phyloP scores from a whole-genome alignment of 495 filamentous ascomycete genomes.

The Podospora anserina region DNA sequence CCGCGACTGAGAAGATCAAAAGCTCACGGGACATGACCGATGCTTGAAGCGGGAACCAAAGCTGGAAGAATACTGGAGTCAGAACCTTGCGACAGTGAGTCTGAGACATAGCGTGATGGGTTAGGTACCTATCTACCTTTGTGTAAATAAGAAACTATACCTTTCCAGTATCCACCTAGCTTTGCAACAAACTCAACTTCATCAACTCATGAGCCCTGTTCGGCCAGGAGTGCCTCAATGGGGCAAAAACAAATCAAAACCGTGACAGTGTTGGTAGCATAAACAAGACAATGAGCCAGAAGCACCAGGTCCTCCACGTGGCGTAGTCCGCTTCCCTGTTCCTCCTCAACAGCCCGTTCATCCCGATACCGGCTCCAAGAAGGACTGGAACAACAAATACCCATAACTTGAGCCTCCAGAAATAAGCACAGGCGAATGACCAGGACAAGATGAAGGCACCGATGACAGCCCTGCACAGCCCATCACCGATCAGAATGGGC shows the following conservation, averaged over 20 bases:
- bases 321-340: conserved; percentile 9
- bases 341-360: conserved; percentile 3
- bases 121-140: too few relatives aligned
- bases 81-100: neutral
- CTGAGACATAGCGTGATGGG: too few relatives aligned
- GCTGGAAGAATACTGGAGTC: too few relatives aligned
- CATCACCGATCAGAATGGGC: conserved; percentile 8
- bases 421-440: conserved; percentile 8
- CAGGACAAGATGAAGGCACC: neutral
- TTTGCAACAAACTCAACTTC: neutral
- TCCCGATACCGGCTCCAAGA: conserved; percentile 3
- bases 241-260: neutral
- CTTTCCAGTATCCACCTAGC: neutral
- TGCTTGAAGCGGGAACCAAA: neutral
- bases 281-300: conserved; percentile 9
- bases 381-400: conserved; percentile 4
- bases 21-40: neutral
- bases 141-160: too few relatives aligned
- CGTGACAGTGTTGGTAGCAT: neutral
- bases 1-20: too few relatives aligned
- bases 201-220: neutral
- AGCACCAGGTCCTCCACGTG: conserved; percentile 11
- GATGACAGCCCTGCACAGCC: neutral
- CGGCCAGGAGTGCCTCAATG: neutral
- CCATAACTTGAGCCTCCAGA: conserved; percentile 3